Conservation (phyloP, 371 early-diverging fungal species). For the Mucor piriformis region DNA sequence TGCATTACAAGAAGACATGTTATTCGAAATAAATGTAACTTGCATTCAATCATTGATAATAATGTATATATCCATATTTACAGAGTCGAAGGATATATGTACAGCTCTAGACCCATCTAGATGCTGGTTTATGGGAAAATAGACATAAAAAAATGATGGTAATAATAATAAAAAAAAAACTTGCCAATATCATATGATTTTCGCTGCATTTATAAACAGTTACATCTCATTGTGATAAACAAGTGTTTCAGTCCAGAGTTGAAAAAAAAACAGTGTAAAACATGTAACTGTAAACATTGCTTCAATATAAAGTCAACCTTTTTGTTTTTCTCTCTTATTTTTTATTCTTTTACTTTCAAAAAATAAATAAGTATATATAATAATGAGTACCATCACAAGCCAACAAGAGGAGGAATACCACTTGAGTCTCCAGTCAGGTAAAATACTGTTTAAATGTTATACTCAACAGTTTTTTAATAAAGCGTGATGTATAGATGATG, state of each 20-base stretch:
- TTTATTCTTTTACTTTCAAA: not conserved
- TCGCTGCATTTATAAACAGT: slow-evolving; percentile 3
- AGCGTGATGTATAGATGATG: slow-evolving; percentile 8
- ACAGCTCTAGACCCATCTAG: no score
- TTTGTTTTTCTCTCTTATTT: not conserved
- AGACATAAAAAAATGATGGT: no score
- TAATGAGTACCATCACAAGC: not conserved
- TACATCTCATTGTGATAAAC: slow-evolving; percentile 2
- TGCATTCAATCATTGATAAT: no score
- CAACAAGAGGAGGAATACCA: slow-evolving; percentile 9
- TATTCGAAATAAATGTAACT: no score
- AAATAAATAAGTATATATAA: not conserved
- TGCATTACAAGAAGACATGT: no score
- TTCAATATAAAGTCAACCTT: not conserved
- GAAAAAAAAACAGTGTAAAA: not conserved
- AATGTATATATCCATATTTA: no score
- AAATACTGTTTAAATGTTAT: not conserved
- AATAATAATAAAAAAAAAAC: not conserved
- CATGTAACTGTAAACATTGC: not conserved
- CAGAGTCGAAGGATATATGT: no score
- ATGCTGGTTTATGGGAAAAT: no score
- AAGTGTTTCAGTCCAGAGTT: slow-evolving; percentile 3
- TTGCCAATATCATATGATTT: slow-evolving; percentile 1
- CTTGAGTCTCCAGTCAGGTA: slow-evolving; percentile 3
- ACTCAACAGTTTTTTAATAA: not conserved